Base-by-base conservation (phyloP, 805 yeast species). In the Metschnikowia proteae region DNA sequence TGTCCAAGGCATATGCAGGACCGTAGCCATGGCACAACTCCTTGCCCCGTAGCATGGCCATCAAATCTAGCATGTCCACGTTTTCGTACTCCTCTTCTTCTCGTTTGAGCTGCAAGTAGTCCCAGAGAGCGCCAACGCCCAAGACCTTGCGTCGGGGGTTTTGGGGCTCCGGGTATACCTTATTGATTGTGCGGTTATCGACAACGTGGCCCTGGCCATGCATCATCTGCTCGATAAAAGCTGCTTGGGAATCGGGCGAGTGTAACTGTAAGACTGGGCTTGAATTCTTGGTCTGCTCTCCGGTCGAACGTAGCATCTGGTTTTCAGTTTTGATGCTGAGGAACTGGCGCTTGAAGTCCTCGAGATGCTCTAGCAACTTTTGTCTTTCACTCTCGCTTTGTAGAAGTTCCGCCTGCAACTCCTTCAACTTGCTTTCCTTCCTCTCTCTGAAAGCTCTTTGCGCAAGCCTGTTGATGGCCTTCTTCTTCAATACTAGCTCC, bases 371-470 rank as follows among this genome's bases (percentile, higher is more conserved):
- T 41, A 65, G 49, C 28, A 84, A 62, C 36, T 62, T 63, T 42
- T 70, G 73, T 47, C 78, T 76, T 53, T 81, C 82, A 33, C 60
- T 67, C 61, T 84, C 92, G 37, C 86, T 78, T 49, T 75, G 71
- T 13, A 70, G 66, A 51, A 88, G 67, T 61, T 81, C 82, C 3
- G 66, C 66, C 55, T 85, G 84, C 38, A 88, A 71, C 56, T 84
- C 90, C 61, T 83, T 84, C 52, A 86, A 66, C 57, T 78, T 82
- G 44, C 80, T 79, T 63, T 86, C 94, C 63, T 85, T 86, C 43
- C 95, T 79, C 64, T 87, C 91, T 52, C 96, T 72, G 65, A 86
- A 88, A 2, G 96, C 96, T 56, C 90, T 73, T 67, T 88, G 96
- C 1, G 96, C 96, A 8, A 91, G 91, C 59, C 96, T 73, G 61